Base-by-base conservation (phyloP, 257 asterid species). In the Solanum arcanum region DNA sequence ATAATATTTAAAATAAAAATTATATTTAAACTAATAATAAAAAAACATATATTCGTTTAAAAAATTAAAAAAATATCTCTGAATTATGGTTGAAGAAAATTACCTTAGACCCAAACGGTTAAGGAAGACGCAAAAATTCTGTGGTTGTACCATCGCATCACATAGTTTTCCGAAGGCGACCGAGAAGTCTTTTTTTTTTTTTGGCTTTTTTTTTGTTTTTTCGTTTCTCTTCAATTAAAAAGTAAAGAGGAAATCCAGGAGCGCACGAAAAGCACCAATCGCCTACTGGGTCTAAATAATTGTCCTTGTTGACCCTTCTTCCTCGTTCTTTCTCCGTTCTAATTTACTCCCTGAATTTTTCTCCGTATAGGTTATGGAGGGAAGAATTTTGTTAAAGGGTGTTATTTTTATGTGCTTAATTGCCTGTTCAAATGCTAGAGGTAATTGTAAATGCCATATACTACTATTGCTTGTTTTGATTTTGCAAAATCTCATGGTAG, bases 341-440 rank as follows among this genome's bases (percentile, higher is more conserved):
- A 44, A 78, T 77, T 13, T 75, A 13, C 52, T 77, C 52, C 37
- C 83, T 41, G 83, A 76, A 42, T 42, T 42, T 56, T n/a, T 56
- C 39, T 42, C 3, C n/a, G 39, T 44, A 9, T 25, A 49, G 42
- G 88, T 52, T 84, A 91, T 91, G 94, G 90, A 84, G 12, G 70
- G 80, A 81, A 60, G 76, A 84, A 81, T 73, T 41, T 85, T 90
- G 90, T 64, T 88, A 41, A 86, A 88, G 87, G 80, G 62, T 66
- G 88, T 88, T 68, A 75, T 88, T 64, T 25, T 90, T 84, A 52
- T 83, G 41, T 76, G 70, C 83, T 85, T 90, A 29, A 56, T 86
- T n/a, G 88, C 88, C 25, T 25, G 74, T 72, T 86, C 91, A 87
- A 47, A 85, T n/a, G 92, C 86, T 44, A 89, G 92, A 90, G 92